Evolutionary conservation across 176 grass and related monocot genomes (phyloP).

Genomic region (Tillandsia leiboldiana): DNA sequence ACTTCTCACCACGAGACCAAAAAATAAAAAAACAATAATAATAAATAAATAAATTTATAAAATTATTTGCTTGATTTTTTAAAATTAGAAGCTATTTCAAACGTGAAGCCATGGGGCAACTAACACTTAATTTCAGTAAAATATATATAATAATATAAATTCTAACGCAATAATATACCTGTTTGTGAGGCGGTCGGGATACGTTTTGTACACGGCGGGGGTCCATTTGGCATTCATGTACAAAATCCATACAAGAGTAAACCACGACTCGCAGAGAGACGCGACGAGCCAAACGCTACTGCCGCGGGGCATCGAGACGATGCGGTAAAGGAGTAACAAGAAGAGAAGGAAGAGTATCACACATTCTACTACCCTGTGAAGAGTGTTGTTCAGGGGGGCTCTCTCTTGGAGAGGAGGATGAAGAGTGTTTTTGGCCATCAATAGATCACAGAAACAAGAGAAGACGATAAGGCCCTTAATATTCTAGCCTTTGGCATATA

Average conservation of each 20-base stretch:
- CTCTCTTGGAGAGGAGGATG: conserved; percentile 23
- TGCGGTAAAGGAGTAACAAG: conserved; percentile 9
- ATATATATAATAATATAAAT: too few relatives aligned
- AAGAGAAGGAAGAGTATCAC: conserved; percentile 28
- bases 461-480: too few relatives aligned
- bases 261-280: conserved; percentile 36
- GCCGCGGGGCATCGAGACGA: not conserved
- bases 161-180: not conserved
- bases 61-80: too few relatives aligned
- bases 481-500: too few relatives aligned
- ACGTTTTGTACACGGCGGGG: conserved; percentile 19
- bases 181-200: conserved; percentile 14
- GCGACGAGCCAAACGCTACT: conserved; percentile 12
- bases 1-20: too few relatives aligned
- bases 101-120: too few relatives aligned
- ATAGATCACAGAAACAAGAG: too few relatives aligned
- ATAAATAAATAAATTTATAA: too few relatives aligned
- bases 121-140: too few relatives aligned
- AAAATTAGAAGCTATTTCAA: too few relatives aligned
- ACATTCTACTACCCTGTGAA: conserved; percentile 21
- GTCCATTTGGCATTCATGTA: conserved; percentile 35
- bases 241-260: conserved; percentile 32
- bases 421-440: too few relatives aligned
- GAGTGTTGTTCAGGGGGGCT: not conserved
- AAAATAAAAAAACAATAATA: too few relatives aligned